Base-by-base conservation (phyloP, 2,329 filamentous ascomycete genomes). In the Calonectria hongkongensis region DNA sequence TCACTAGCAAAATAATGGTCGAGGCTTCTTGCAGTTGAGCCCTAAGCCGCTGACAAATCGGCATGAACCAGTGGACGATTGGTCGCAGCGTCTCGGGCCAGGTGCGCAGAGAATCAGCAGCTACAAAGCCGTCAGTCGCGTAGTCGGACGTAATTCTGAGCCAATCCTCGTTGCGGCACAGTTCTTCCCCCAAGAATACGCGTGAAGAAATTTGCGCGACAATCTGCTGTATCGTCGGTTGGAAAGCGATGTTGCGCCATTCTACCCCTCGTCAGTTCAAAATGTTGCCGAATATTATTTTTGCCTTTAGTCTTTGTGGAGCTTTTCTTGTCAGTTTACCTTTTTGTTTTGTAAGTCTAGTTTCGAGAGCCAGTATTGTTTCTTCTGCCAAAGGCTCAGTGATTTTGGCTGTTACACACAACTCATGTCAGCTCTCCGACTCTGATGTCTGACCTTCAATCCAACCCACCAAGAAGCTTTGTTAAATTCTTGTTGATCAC, bases 41-140 rank as follows among this genome's bases (percentile, higher is more conserved):
- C 27, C 58, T 47, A 16, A 39, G 18, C 16, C 18, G 4, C 15
- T 58, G 30, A 30, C 51, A 58, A 30, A 21, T n/a, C 9, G 51
- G 33, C 51, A 58, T 58, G 51, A 58, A 58, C 51, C 51, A 58
- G n/a, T 58, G 51, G 5, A 58, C 51, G 18, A 58, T 21, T 8
- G 51, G 51, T 4, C 51, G 30, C 30, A 58, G 27, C 13, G 51
- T 10, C 30, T 33, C 51, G 3, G 51, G 51, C 51, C 51, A 58
- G 8, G 51, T 25, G 4, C 51, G 28, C 16, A 58, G 51, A 39
- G 18, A 21, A 12, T 58, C 30, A 18, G 51, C 51, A 2, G 30
- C 51, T 7, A 58, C 15, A 12, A 39, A 58, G 3, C 51, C 51
- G n/a, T 43, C 33, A 2, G 21, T 60, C 4, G 54, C 36, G 21